Evolutionary conservation across 768 basidiomycete genomes (phyloP), one percentile per base, ranked within the genome.

Genomic region (Russula virescens): DNA sequence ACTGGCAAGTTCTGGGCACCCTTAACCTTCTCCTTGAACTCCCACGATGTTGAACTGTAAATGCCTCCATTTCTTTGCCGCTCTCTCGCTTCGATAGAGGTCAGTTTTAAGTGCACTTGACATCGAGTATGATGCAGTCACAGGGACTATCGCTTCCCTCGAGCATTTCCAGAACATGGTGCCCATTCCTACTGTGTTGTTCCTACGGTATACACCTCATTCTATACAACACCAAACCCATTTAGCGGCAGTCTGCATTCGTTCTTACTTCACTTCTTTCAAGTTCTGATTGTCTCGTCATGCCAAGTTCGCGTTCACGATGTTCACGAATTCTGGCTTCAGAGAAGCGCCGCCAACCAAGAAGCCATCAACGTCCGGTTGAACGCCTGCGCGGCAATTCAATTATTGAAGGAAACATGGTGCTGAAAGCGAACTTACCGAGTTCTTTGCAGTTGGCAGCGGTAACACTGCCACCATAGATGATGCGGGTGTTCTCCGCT

Each of bases 311-410:
- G 81, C 79, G 70, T 94, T 95, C 81, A 95, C 85, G 72, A 97
- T 96, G 63, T 95, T 79, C 51, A 89, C 85, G 70, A 98, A 97
- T 76, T 98, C 95, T 45, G 95, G 94, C 79, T 98, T 99, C 76
- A 99, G 83, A 18, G 95, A 98, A 38, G 96, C 96, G 26, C 96
- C 95, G 26, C 95, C 96, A 43, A 98, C 96, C 67, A 98, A 86
- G 88, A 98, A 98, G 10, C 96, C 96, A 73, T 98, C 96, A 50
- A 98, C 87, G 71, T 98, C 96, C 13, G 78, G 78, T 69, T 89
- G 87, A 9, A 73, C 74, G 31, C 87, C 94, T 96, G 42, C 53
- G 48, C 14, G 19, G 2, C 31, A 21, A 38, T 28, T 58, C 52
- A 57, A 53, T 42, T 56, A 19, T 40, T 34, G 25, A 58, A 25